These are phyloP conservation scores for Kuraishia capsulata DNA, from an alignment of 805 yeast species.

Conservation along the genomic window DNA sequence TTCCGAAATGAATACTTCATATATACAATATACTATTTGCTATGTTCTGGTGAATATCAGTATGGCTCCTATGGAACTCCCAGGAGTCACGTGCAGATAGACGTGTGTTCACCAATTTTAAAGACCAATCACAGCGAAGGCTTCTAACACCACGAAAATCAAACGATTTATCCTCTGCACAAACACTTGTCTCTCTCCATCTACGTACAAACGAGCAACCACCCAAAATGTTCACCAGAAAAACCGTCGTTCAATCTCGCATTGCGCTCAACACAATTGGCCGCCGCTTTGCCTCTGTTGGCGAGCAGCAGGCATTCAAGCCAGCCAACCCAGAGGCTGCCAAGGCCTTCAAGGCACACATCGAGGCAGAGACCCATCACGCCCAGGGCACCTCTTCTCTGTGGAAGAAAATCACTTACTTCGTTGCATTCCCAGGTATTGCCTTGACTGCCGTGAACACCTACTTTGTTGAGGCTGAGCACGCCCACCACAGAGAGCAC, in stretches of 20 bases:
- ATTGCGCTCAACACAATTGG: slow-evolving; percentile 10
- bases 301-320: slow-evolving; percentile 33
- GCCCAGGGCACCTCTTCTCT: slow-evolving; percentile 64
- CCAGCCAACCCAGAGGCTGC: slow-evolving; percentile 56
- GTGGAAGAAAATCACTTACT: slow-evolving; percentile 81
- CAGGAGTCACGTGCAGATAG: no score
- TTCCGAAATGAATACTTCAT: no score
- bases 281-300: slow-evolving; percentile 20
- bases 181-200: no score
- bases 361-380: slow-evolving; percentile 67
- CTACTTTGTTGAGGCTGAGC: slow-evolving; percentile 73
- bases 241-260: slow-evolving; percentile 2
- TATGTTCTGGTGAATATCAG: no score
- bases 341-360: slow-evolving; percentile 51
- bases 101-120: no score
- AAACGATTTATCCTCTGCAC: no score
- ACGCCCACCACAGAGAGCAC: slow-evolving; percentile 84
- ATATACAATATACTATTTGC: no score
- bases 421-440: slow-evolving; percentile 79
- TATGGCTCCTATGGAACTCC: no score
- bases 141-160: no score
- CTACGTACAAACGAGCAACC: no score
- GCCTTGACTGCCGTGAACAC: slow-evolving; percentile 72
- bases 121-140: no score
- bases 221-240: slow-evolving; percentile 4